A percentile compares a stretch with the other conserved stretches of the same genome.
Conservation (phyloP, 202 grass and related monocot species). For the Cymbopogon flexuosus region DNA sequence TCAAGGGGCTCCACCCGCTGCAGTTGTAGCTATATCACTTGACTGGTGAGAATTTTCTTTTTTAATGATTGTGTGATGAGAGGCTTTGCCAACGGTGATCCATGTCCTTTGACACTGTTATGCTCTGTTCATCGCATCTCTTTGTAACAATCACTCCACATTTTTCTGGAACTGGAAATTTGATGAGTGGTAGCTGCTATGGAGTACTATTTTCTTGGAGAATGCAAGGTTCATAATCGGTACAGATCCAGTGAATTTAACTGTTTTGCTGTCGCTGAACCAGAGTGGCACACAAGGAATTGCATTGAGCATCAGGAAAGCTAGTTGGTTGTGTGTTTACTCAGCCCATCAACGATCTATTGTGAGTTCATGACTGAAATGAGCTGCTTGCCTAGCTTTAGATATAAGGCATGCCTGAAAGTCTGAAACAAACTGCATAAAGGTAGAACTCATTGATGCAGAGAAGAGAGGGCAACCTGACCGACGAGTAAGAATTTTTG, state of each 20-base stretch:
- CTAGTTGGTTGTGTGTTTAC: too few species aligned
- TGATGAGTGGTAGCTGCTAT: neutral
- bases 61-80: neutral
- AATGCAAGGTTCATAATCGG: neutral
- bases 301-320: too few species aligned
- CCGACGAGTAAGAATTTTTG: too few species aligned
- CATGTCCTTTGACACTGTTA: neutral
- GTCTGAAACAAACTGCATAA: neutral
- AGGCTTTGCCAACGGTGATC: neutral
- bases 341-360: too few species aligned
- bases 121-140: neutral
- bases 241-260: too few species aligned
- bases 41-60: neutral
- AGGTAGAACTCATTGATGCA: neutral
- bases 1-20: constrained; percentile 11
- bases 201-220: neutral
- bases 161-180: neutral
- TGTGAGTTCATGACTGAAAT: too few species aligned
- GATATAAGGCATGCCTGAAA: too few species aligned
- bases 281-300: too few species aligned
- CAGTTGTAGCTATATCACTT: neutral
- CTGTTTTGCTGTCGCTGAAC: too few species aligned
- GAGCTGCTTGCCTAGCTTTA: too few species aligned
- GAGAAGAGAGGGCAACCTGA: neutral
- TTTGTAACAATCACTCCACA: neutral